phyloP scores from a whole-genome alignment of 495 filamentous ascomycete genomes.

The Penicillium egyptiacum region DNA sequence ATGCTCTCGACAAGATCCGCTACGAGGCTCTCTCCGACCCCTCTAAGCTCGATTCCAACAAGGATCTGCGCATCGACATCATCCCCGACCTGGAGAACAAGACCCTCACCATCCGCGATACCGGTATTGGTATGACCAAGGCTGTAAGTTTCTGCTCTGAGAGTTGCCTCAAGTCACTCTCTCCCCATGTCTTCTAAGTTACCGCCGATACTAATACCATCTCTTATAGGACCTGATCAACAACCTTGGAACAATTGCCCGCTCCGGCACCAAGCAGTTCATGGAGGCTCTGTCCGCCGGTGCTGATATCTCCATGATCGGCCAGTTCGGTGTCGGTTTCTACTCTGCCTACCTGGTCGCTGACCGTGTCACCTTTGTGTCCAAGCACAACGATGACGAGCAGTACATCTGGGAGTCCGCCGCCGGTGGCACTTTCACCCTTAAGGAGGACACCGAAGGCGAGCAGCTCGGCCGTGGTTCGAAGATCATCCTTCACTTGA shows the following conservation, averaged over 20 bases:
- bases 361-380: constrained; percentile 90
- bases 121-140: constrained; percentile 99
- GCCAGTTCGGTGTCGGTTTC: constrained; percentile 99
- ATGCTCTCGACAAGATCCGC: constrained; percentile 99
- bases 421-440: constrained; percentile 96
- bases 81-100: constrained; percentile 95
- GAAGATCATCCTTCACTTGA: constrained; percentile 96
- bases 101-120: constrained; percentile 95
- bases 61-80: constrained; percentile 98
- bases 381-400: constrained; percentile 99
- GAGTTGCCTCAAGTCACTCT: not conserved
- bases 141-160: constrained; percentile 65
- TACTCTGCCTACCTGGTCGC: constrained; percentile 99
- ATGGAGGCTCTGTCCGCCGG: constrained; percentile 98
- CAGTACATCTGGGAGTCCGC: constrained; percentile 99
- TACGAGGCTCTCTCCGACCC: constrained; percentile 97
- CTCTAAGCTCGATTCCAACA: constrained; percentile 91
- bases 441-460: constrained; percentile 85
- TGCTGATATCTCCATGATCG: constrained; percentile 99
- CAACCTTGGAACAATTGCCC: constrained; percentile 99
- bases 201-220: constrained; percentile 3
- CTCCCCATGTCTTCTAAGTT: not conserved
- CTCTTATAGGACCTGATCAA: constrained; percentile 88
- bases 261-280: constrained; percentile 99
- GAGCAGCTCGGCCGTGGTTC: constrained; percentile 90